These are phyloP conservation scores for Brassica incana DNA, from an alignment of 345 rosid species.

Conservation along the genomic window DNA sequence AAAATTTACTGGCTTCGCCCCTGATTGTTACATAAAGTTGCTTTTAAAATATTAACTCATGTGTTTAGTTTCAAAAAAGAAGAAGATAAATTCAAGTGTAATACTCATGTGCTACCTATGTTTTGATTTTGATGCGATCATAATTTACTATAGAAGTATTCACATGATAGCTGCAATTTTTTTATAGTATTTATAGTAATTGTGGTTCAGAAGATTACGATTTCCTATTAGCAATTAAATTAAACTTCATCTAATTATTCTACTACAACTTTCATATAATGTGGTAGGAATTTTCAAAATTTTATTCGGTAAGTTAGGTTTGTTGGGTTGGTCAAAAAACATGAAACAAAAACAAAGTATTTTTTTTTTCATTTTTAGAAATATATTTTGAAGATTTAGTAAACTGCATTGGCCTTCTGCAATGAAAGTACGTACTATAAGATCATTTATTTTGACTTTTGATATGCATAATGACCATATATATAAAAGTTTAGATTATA, in stretches of 20 bases:
- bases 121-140: background rate
- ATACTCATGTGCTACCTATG: background rate
- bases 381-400: background rate
- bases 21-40: too few species aligned
- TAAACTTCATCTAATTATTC: background rate
- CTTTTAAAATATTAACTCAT: too few species aligned
- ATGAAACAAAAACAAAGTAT: too few species aligned
- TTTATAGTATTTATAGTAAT: background rate
- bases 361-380: background rate
- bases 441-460: background rate
- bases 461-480: background rate
- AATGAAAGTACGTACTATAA: background rate
- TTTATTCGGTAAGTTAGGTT: background rate
- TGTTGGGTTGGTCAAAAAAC: background rate
- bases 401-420: background rate
- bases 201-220: background rate
- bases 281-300: background rate
- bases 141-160: background rate
- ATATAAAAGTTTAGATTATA: background rate
- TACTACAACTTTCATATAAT: background rate
- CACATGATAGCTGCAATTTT: background rate
- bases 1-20: too few species aligned
- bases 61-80: background rate
- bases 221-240: background rate
- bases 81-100: background rate